These are phyloP conservation scores for Gypsophila paniculata DNA, from an alignment of 179 eudicot genomes.

Conservation along the genomic window DNA sequence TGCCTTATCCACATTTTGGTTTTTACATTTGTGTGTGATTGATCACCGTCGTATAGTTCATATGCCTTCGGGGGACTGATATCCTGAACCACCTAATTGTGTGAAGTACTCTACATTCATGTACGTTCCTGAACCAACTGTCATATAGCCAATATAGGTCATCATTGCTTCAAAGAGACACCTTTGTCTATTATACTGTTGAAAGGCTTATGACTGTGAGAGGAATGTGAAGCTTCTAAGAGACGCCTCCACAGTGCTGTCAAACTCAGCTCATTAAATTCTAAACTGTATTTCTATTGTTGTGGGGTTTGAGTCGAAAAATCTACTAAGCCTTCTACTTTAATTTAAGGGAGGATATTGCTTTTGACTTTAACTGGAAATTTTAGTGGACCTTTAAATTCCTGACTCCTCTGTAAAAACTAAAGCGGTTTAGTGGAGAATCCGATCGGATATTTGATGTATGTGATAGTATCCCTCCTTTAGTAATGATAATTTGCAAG, in stretches of 20 bases:
- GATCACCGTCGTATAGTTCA: background rate
- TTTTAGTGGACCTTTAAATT: background rate
- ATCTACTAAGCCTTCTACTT: too few relatives aligned
- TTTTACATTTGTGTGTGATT: background rate
- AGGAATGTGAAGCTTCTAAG: background rate
- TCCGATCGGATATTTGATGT: too few relatives aligned
- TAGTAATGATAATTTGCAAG: background rate
- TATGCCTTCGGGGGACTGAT: background rate
- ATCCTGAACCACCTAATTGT: background rate
- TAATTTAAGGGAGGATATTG: too few relatives aligned
- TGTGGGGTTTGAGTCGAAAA: background rate
- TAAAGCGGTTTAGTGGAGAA: background rate
- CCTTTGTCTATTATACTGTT: background rate
- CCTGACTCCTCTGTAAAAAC: background rate
- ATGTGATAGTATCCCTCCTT: background rate
- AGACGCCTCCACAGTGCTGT: background rate
- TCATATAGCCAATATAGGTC: background rate
- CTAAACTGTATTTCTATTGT: background rate
- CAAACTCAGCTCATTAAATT: background rate
- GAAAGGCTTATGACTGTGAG: background rate
- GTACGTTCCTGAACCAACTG: background rate
- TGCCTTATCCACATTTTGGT: background rate
- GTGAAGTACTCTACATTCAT: background rate
- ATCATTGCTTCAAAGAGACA: background rate
- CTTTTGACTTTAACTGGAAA: background rate